Base-by-base conservation (phyloP, 768 basidiomycete species). In the Rhodotorula diobovata region DNA sequence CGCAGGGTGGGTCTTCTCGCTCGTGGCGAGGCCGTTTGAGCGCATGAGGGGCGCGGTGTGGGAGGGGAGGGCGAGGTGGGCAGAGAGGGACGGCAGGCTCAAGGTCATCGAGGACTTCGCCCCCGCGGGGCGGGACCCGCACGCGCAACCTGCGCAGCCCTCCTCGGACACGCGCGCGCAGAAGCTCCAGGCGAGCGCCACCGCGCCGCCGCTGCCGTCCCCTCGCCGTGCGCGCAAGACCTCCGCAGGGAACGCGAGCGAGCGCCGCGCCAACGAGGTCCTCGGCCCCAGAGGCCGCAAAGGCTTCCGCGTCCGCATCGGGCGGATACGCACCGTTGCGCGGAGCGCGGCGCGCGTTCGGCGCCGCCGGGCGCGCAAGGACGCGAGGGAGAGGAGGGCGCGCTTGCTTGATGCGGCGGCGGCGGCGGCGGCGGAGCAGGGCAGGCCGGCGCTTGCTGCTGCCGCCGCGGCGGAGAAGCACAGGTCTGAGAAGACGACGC, bases 1-100 rank as follows among this genome's bases (percentile, higher is more conserved):
- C 12, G 74, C 74, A 0, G 70, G 73, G 1, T 75, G 48, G n/a
- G 28, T 63, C 7, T 75, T 75, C 41, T 28, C 58, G 1, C n/a
- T 68, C 43, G 48, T 75, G 23, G 63, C 65, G 0, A 30, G 74
- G 8, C 74, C 74, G 32, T 75, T 75, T 43, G 74, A 72, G 39
- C 54, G 70, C 7, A 35, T 55, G 37, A 18, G 74, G 7, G 68
- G 37, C 7, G 74, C 68, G 8, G 60, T 75, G 20, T 72, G 61
- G 59, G 74, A 75, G 23, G 74, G 71, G 11, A 30, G 68, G 6
- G 32, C 64, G 7, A 25, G 55, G 6, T 72, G 71, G 71, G 66
- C 65, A 0, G 74, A 65, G 56, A 34, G 25, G 39, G 67, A 63
- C 45, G 67, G 54, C 4, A 58, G 45, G 34, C 18, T 65, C 18